phyloP scores from a whole-genome alignment of 1,284 basidiomycete species.

The Naganishia sp. region DNA sequence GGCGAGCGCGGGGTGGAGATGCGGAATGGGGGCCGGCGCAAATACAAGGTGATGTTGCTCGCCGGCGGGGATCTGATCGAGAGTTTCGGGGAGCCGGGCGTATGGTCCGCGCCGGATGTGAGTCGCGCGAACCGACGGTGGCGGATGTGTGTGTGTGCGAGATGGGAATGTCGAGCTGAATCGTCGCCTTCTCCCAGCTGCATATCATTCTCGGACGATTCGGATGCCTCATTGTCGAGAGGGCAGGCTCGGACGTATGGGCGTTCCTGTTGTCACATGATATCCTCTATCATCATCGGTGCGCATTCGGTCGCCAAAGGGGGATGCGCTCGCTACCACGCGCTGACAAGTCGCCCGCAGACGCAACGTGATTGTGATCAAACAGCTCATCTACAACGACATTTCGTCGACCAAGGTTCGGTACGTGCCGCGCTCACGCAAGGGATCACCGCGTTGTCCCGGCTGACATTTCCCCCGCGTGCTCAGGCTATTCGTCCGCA shows the following conservation, averaged over 20 bases:
- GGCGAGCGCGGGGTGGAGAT: slow-evolving; percentile 58
- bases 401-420: slow-evolving; percentile 92
- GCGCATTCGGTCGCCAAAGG: slow-evolving; percentile 27
- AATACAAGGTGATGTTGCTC: slow-evolving; percentile 78
- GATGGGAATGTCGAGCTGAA: not conserved
- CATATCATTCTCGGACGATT: slow-evolving; percentile 94
- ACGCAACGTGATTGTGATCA: slow-evolving; percentile 88
- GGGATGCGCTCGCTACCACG: too few relatives aligned
- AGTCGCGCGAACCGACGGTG: slow-evolving; percentile 43
- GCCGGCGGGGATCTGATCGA: slow-evolving; percentile 97
- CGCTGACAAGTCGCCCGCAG: slow-evolving; percentile 34
- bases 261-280: slow-evolving; percentile 61
- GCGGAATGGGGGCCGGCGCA: slow-evolving; percentile 49
- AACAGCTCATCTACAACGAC: slow-evolving; percentile 97
- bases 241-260: slow-evolving; percentile 87
- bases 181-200: slow-evolving; percentile 60
- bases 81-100: slow-evolving; percentile 93
- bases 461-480: not conserved
- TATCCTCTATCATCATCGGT: slow-evolving; percentile 58
- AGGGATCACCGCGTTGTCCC: not conserved
- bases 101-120: slow-evolving; percentile 93
- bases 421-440: not conserved
- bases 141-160: too few relatives aligned
- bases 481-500: slow-evolving; percentile 75
- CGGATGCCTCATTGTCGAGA: slow-evolving; percentile 92